phyloP scores from a whole-genome alignment of 148 eudicot species.

The Rhododendron henanense region DNA sequence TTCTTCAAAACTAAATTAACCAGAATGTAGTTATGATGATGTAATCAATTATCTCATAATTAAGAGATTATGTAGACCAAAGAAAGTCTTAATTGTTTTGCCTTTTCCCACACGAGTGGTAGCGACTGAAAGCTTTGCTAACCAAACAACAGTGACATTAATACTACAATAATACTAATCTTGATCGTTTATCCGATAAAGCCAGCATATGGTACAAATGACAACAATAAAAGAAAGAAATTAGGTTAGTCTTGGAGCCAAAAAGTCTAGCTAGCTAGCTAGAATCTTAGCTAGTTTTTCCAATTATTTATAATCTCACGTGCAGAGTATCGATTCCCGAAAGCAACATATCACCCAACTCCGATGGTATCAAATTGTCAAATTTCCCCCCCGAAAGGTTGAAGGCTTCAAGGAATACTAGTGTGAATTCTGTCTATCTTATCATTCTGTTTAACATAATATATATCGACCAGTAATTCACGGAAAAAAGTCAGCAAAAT shows the following conservation, averaged over 20 bases:
- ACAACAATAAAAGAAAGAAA: slow-evolving; percentile 10
- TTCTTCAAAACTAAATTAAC: background rate
- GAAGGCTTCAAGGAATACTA: background rate
- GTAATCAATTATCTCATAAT: background rate
- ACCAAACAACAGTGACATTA: background rate
- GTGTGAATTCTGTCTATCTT: background rate
- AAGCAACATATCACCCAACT: slow-evolving; percentile 26
- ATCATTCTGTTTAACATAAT: background rate
- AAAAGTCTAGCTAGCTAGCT: slow-evolving; percentile 6
- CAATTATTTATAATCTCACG: slow-evolving; percentile 3
- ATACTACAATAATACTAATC: background rate
- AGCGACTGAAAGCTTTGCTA: background rate
- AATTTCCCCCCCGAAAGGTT: too few relatives aligned
- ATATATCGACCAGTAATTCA: background rate
- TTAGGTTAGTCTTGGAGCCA: slow-evolving; percentile 13
- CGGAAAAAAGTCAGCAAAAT: background rate
- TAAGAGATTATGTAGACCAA: background rate
- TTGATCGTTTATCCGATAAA: background rate
- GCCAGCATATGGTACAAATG: background rate
- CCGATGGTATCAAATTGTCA: background rate
- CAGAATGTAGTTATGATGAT: background rate
- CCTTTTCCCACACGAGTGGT: background rate
- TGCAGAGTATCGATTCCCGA: background rate
- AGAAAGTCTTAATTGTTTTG: background rate
- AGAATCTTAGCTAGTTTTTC: background rate